Percentiles rank a stretch among this genome's conserved stretches.
phyloP scores from a whole-genome alignment of 495 filamentous ascomycete species.

The Aspergillus bertholletiae region DNA sequence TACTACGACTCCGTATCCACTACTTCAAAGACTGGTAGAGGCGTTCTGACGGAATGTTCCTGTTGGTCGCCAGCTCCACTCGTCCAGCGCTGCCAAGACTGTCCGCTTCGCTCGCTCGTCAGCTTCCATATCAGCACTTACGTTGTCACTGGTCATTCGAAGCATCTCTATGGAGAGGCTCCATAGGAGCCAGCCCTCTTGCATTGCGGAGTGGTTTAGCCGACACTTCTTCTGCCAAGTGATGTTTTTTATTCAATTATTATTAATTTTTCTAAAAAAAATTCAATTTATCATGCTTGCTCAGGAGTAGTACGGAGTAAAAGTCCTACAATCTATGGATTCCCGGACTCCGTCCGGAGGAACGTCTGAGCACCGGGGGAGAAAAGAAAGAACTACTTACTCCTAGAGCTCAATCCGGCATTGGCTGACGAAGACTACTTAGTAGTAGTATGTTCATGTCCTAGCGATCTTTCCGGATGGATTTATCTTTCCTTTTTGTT shows the following conservation, averaged over 20 bases:
- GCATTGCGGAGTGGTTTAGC: conserved; percentile 11
- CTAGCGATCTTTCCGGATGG: not conserved
- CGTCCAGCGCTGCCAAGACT: conserved; percentile 30
- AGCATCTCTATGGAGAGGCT: conserved; percentile 8
- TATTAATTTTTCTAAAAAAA: not conserved
- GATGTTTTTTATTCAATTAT: not conserved
- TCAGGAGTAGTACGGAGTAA: no score
- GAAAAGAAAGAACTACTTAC: no score
- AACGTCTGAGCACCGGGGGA: no score
- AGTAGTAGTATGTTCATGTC: no score
- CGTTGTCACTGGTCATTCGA: conserved; percentile 19
- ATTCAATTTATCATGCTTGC: no score
- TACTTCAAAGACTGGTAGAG: not conserved
- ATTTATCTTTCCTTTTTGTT: conserved; percentile 10
- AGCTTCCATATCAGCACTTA: conserved; percentile 26
- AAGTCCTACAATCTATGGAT: no score
- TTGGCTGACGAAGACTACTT: conserved; percentile 2
- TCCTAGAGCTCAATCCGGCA: no score
- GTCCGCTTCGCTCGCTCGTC: conserved; percentile 26
- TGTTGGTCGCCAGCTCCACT: conserved; percentile 20
- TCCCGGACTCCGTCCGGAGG: not conserved
- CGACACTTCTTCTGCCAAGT: not conserved
- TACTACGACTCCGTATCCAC: not conserved
- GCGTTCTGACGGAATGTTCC: conserved; percentile 5
- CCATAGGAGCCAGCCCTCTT: not conserved